A percentile compares a stretch with the other conserved stretches of the same genome.
Conservation (phyloP, 768 basidiomycete genomes). For the Piloderma croceum region DNA sequence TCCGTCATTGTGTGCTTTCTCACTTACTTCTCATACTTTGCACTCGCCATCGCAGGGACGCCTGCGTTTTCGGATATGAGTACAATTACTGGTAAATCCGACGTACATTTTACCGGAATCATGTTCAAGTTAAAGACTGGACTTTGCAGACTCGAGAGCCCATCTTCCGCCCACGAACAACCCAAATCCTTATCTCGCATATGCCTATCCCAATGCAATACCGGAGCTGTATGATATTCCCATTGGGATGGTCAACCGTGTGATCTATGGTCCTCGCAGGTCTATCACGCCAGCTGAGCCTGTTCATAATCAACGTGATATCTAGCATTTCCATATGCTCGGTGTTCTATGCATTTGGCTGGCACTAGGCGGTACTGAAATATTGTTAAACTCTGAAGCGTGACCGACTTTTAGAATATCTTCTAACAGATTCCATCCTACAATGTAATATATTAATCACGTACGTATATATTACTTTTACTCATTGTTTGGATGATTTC, state of each 20-base stretch:
- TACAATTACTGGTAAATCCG: constrained; percentile 57
- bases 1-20: constrained; percentile 63
- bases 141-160: constrained; percentile 48
- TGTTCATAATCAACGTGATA: no score
- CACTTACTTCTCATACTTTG: constrained; percentile 73
- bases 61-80: constrained; percentile 63
- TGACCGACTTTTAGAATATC: no score
- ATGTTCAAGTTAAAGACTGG: constrained; percentile 10
- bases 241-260: constrained; percentile 72
- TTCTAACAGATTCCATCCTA: no score
- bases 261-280: constrained; percentile 42
- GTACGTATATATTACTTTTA: no score
- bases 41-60: constrained; percentile 65
- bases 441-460: no score
- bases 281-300: no score
- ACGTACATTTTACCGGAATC: constrained; percentile 1
- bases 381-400: no score
- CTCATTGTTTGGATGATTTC: no score
- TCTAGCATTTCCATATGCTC: no score
- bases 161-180: constrained; percentile 38
- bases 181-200: constrained; percentile 42
- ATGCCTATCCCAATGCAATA: constrained; percentile 40
- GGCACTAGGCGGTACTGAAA: no score
- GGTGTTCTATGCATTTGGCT: no score
- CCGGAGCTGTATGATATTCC: constrained; percentile 80